Base-by-base conservation (phyloP, 306 rosid species). In the apple (Malus domestica) region DNA sequence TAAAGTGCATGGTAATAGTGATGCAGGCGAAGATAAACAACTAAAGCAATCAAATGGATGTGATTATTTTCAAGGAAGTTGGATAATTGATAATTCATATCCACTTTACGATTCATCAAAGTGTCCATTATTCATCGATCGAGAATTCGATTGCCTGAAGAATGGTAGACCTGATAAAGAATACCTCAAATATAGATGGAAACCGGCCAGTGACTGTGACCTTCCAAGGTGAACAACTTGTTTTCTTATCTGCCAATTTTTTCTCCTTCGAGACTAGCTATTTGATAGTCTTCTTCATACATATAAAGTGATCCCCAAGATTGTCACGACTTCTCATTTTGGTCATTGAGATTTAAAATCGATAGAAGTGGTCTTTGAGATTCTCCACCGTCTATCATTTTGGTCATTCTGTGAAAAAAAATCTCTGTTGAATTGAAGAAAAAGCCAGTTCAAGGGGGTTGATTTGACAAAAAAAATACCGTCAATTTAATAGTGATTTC, bases 141-240 rank as follows among this genome's bases (percentile, higher is more conserved):
- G 55, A 63, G 61, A 46, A 29, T 87, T 85, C 58, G 73, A 83
- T 5, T 87, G 87, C 77, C 72, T 49, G 42, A 79, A 70, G 25
- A 85, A 87, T 66, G 87, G 89, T 61, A 84, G 89, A 33, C 76
- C 80, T 1, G 86, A 85, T 68, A 32, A 18, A 14, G 13, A 32
- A 2, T 85, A 82, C 62, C 87, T 76, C 77, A 83, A 78, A 27
- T 79, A 73, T 57, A 78, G 80, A 85, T 87, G 91, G 91, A 81
- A 83, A 35, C 87, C 40, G 8, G 40, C 91, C 27, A 9, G 12
- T 12, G 60, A 46, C 40, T 85, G 88, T 58, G 25, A 61, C 22
- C 32, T 83, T 25, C 88, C 88, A 45, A 78, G 87, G 89, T 83
- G 60, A 29, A 27, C 12, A 57, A n/a, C 14, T 60, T 25, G 16